A percentile compares a stretch with the other conserved stretches of the same genome.
phyloP scores from a whole-genome alignment of 306 rosid species.

The Pachyrhizus erosus region DNA sequence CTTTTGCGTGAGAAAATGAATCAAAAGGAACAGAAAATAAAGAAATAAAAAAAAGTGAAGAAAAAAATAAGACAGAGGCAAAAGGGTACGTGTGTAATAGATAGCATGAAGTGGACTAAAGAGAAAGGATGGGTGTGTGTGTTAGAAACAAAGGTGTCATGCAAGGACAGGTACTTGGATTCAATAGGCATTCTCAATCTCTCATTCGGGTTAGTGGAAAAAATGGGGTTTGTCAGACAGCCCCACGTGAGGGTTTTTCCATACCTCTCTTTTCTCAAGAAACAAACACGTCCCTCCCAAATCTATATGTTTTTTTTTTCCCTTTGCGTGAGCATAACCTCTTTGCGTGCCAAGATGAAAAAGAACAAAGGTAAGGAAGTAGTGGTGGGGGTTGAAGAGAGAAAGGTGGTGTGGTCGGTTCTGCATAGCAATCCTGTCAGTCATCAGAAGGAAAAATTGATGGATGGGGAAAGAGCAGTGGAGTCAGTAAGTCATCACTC shows the following conservation, averaged over 20 bases:
- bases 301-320: constrained; percentile 24
- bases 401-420: constrained; percentile 36
- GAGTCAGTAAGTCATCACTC: constrained; percentile 52
- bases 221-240: constrained; percentile 54
- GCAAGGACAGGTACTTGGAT: constrained; percentile 43
- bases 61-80: neutral
- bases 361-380: constrained; percentile 40
- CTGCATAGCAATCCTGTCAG: constrained; percentile 56
- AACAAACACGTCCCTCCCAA: constrained; percentile 40
- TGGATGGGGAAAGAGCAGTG: constrained; percentile 57
- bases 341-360: constrained; percentile 59
- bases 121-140: constrained; percentile 42
- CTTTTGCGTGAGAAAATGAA: constrained; percentile 51
- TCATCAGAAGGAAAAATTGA: constrained; percentile 49
- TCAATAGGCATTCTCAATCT: constrained; percentile 36
- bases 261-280: constrained; percentile 43
- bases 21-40: neutral
- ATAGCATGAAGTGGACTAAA: constrained; percentile 49
- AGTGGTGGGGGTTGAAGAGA: constrained; percentile 40
- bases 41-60: neutral
- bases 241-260: constrained; percentile 57
- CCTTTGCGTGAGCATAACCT: constrained; percentile 53
- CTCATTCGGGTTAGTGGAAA: constrained; percentile 42
- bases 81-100: constrained; percentile 37
- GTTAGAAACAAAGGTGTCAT: constrained; percentile 44